Base-by-base conservation (phyloP, 176 grass and related monocot genomes). In the Phragmites australis region DNA sequence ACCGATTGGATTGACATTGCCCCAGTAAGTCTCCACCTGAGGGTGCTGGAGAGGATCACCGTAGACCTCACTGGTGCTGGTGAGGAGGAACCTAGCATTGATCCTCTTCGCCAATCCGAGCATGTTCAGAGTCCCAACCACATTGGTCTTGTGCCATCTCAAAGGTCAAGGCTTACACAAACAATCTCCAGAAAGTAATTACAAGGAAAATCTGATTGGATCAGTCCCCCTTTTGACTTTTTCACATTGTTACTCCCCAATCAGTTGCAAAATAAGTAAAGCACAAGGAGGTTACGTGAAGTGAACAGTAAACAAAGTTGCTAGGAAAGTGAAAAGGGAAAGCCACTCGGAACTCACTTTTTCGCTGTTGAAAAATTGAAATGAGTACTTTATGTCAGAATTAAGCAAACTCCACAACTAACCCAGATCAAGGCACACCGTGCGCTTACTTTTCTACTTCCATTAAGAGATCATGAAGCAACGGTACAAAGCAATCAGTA, bases 11-110 rank as follows among this genome's bases (percentile, higher is more conserved):
- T 97, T 97, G 65, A 97, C 94, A 59, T 97, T 97, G 87, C 94
- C 94, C 94, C 94, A 97, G 87, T 97, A 97, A 47, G 94, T 97
- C 87, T 97, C 91, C 47, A 97, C 94, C 72, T 97, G 94, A 18
- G 94, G 94, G 76, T 97, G 94, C 72, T 97, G 91, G 32, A 97
- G 87, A 21, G 94, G 94, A 78, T 97, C 94, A 64, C 94, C 94
- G 17, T 97, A 97, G 79, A 97, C 94, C 79, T 97, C 94, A 25
- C 91, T 93, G 84, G 94, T 97, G 82, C 94, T 97, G 82, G 91
- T 97, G 78, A 97, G 91, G 58, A 97, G 91, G 80, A 97, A 97
- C 63, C 76, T 87, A 15, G 94, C 94, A 6, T 88, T 90, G 30
- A 97, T 88, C 70, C 94, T 85, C 89, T 97, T 97, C 1, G 94